A percentile compares a stretch with the other conserved stretches of the same genome.
phyloP scores from a whole-genome alignment of 495 filamentous ascomycete genomes.

The Neurospora pannonica region DNA sequence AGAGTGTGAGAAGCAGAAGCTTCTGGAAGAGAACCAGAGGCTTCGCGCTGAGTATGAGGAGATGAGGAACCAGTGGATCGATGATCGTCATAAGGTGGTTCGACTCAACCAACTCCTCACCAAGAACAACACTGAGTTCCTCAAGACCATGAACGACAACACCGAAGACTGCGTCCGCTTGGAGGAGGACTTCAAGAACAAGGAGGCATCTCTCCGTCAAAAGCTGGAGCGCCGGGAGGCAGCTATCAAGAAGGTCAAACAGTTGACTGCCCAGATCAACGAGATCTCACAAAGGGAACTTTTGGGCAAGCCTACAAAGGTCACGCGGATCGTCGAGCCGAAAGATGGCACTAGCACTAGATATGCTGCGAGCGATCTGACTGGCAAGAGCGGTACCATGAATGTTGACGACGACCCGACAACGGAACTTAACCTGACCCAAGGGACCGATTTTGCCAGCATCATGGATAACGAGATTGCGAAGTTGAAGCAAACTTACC shows the following conservation, averaged over 20 bases:
- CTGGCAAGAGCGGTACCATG: conserved; percentile 16
- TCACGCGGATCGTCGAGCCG: conserved; percentile 27
- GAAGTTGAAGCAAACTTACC: conserved; percentile 27
- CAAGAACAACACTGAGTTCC: conserved; percentile 17
- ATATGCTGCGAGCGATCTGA: conserved; percentile 16
- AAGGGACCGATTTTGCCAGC: conserved; percentile 32
- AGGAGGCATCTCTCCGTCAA: conserved; percentile 22
- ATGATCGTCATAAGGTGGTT: conserved; percentile 19
- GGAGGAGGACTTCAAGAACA: conserved; percentile 22
- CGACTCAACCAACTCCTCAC: conserved; percentile 21
- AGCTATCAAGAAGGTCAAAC: conserved; percentile 25
- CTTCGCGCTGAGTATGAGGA: conserved; percentile 20
- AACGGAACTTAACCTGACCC: conserved; percentile 31
- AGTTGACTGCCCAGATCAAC: conserved; percentile 18
- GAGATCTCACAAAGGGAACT: conserved; percentile 25
- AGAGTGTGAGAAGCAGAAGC: conserved; percentile 21
- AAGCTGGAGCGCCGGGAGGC: conserved; percentile 27
- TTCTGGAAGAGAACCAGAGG: conserved; percentile 20
- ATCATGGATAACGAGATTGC: conserved; percentile 31
- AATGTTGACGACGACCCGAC: conserved; percentile 33
- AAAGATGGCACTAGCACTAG: conserved; percentile 14
- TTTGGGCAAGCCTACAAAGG: conserved; percentile 24
- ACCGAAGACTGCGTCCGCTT: conserved; percentile 24
- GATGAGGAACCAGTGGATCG: conserved; percentile 17
- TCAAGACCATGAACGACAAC: conserved; percentile 16